Conservation (phyloP, 352 stramenopile species). For the Phytopythium ostracodes region DNA sequence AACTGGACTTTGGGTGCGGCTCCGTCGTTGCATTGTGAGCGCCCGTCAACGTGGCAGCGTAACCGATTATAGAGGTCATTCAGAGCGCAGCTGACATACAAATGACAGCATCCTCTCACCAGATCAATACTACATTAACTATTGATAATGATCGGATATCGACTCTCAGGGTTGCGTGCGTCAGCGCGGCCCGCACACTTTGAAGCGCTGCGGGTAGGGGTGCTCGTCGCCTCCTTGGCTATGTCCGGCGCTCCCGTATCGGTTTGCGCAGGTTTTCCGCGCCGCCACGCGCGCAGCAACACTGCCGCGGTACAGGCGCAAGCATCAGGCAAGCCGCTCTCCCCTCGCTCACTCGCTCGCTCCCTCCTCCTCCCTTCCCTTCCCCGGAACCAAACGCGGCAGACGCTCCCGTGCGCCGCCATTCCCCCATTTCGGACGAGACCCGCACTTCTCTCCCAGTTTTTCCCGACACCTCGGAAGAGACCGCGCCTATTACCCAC, state of each 20-base stretch:
- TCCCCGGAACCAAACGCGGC: not conserved
- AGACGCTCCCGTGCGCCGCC: not conserved
- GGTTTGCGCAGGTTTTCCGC: slow-evolving; percentile 2
- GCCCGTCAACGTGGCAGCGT: not conserved
- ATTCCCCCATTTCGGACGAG: slow-evolving; percentile 6
- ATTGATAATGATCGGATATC: not conserved
- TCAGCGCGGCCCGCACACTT: not conserved
- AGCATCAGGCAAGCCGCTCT: not conserved
- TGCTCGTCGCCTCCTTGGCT: slow-evolving; percentile 1
- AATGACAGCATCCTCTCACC: not conserved
- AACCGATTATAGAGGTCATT: not conserved
- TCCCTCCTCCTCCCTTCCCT: not conserved
- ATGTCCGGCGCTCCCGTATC: not conserved
- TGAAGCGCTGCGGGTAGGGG: slow-evolving; percentile 2
- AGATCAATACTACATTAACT: not conserved
- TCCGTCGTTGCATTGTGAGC: slow-evolving; percentile 6
- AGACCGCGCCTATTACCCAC: not conserved
- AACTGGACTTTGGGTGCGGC: not conserved
- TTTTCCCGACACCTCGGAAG: not conserved
- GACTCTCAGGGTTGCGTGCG: not conserved
- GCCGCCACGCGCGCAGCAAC: not conserved
- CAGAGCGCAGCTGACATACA: not conserved
- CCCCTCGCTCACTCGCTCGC: not conserved
- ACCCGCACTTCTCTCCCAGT: slow-evolving; percentile 5
- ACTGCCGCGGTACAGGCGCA: not conserved